Evolutionary conservation across 2,329 filamentous ascomycete genomes (phyloP).

Genomic region (Arachnomyces sp.): DNA sequence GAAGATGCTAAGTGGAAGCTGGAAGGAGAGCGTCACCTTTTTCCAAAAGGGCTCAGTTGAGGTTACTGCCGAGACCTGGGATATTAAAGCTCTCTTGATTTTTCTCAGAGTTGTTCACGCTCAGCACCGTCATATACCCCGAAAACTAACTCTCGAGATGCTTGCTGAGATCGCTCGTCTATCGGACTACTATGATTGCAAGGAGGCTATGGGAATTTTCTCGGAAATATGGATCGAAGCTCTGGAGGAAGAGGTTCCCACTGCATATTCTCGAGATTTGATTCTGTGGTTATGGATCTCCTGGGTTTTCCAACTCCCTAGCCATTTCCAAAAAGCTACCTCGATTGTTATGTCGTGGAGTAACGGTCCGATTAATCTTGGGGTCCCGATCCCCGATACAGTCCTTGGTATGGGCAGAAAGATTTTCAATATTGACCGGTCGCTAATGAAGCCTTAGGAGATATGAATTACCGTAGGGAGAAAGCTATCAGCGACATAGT

Average conservation of each 20-base stretch:
- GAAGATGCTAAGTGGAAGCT: conserved; percentile 11
- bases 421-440: not conserved
- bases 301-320: too few species aligned
- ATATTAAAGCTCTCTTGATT: conserved; percentile 19
- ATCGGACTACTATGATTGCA: conserved; percentile 20
- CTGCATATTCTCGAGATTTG: not conserved
- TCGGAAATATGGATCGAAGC: conserved; percentile 12
- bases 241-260: conserved; percentile 7
- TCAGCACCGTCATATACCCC: conserved; percentile 11
- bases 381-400: conserved; percentile 14
- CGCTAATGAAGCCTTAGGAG: not conserved
- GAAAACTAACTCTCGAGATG: conserved; percentile 13
- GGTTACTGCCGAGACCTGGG: conserved; percentile 17
- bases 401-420: conserved; percentile 11
- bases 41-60: conserved; percentile 12
- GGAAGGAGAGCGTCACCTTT: conserved; percentile 14
- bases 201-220: conserved; percentile 10
- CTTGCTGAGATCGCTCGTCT: conserved; percentile 18
- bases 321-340: too few species aligned
- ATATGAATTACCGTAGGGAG: conserved; percentile 3
- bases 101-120: conserved; percentile 17
- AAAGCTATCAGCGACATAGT: conserved; percentile 8
- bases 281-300: too few species aligned
- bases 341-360: conserved; percentile 6
- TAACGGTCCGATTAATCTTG: conserved; percentile 10